phyloP scores from a whole-genome alignment of 2,329 filamentous ascomycete genomes.

The Dothidotthia symphoricarpi region DNA sequence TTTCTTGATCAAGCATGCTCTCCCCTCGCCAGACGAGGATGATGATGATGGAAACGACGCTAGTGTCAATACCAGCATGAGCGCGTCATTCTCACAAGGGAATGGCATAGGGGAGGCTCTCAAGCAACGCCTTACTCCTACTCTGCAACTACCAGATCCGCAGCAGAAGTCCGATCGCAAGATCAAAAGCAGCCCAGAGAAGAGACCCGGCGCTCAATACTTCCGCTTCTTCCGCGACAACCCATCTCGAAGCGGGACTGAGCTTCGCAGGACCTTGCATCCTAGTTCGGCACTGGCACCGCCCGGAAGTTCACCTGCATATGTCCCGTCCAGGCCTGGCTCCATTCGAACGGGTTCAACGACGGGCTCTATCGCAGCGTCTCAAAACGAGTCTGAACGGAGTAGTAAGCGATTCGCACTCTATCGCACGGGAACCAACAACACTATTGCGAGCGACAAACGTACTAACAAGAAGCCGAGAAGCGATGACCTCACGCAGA shows the following conservation, averaged over 20 bases:
- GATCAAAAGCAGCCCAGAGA: slow-evolving; percentile 20
- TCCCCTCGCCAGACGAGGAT: slow-evolving; percentile 49
- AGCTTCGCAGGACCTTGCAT: slow-evolving; percentile 34
- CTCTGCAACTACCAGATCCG: slow-evolving; percentile 59
- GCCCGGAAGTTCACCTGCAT: slow-evolving; percentile 11
- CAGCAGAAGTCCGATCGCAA: slow-evolving; percentile 34
- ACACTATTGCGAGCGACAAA: slow-evolving; percentile 39
- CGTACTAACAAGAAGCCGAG: slow-evolving; percentile 53
- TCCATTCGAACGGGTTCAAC: slow-evolving; percentile 32
- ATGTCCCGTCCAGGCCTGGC: slow-evolving; percentile 25
- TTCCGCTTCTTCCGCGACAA: slow-evolving; percentile 39
- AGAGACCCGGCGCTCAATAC: slow-evolving; percentile 31
- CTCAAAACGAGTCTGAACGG: slow-evolving; percentile 30
- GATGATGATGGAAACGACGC: slow-evolving; percentile 48
- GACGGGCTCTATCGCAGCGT: slow-evolving; percentile 19
- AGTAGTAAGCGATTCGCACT: slow-evolving; percentile 39
- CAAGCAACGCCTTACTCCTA: slow-evolving; percentile 79
- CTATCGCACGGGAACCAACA: slow-evolving; percentile 44
- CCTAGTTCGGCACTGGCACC: slow-evolving; percentile 22
- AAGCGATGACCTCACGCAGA: slow-evolving; percentile 89
- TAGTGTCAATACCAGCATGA: slow-evolving; percentile 15
- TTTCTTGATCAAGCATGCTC: slow-evolving; percentile 57
- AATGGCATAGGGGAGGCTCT: slow-evolving; percentile 68
- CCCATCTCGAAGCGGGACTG: slow-evolving; percentile 28
- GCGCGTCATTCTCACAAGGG: slow-evolving; percentile 21